Evolutionary conservation across 495 filamentous ascomycete species (phyloP), one percentile per base, ranked within the genome.

Genomic region (Trichoderma asperelloides): DNA sequence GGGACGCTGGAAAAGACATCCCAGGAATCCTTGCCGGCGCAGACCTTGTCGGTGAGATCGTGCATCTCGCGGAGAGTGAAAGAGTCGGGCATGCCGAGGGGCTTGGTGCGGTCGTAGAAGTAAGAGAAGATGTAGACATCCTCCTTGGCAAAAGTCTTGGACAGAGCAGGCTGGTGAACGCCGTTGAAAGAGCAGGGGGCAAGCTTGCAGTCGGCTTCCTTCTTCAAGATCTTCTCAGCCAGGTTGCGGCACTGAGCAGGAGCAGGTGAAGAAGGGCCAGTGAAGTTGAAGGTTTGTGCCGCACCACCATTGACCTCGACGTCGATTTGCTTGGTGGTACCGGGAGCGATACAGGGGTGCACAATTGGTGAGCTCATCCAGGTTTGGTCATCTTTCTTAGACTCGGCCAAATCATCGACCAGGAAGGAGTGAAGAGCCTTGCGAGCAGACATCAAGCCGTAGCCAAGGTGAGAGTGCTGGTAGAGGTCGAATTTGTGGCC

Each of bases 151-250:
- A 98, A 98, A 1, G 95, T 98, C 84, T 96, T 95, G 68, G 85
- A 89, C 47, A 98, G 85, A 45, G 90, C 89, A 1, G 95, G 95
- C 75, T 98, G 95, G 77, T 98, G 91, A 37, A 98, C 85, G 70
- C 95, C 95, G 75, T 93, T 94, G 88, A 98, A 98, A 8, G 95
- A 96, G 83, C 95, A 98, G 18, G 95, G 96, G 0, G 91, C 82
- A 41, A 98, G 78, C 65, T 82, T 81, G 81, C 95, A 98, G 8
- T 87, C 82, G 25, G 86, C 86, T 15, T 95, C 91, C 78, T 98
- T 98, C 72, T 89, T 82, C 49, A 98, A 85, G 68, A 93, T 96
- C 74, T 89, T 89, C 79, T 98, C 95, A 6, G 96, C 91, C 27
- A 97, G 76, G 64, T 84, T 86, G 67, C 95, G 93, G 79, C 95